Percentiles rank a stretch among this genome's conserved stretches.
Conservation (phyloP, 768 basidiomycete genomes). For the Fomitopsis serialis region DNA sequence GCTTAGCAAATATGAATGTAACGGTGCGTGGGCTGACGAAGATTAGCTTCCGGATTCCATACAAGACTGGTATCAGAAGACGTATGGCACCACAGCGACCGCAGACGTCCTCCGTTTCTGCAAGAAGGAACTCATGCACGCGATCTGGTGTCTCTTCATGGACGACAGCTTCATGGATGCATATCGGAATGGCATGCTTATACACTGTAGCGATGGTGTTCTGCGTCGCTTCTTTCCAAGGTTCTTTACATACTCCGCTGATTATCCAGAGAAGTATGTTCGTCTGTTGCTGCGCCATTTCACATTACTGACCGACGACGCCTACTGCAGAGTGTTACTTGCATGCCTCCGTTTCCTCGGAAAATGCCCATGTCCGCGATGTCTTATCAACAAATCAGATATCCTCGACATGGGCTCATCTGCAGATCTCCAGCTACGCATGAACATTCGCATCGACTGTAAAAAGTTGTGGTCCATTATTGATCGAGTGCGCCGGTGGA, state of each 20-base stretch:
- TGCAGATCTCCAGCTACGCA: not conserved
- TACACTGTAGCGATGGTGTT: slow-evolving; percentile 22
- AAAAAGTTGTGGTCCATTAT: slow-evolving; percentile 1
- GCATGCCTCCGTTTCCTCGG: slow-evolving; percentile 26
- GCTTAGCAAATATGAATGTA: slow-evolving; percentile 1
- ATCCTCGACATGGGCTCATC: slow-evolving; percentile 25
- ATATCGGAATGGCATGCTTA: slow-evolving; percentile 19
- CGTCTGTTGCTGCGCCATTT: slow-evolving; percentile 5
- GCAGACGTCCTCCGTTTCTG: slow-evolving; percentile 24
- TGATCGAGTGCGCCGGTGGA: slow-evolving; percentile 6
- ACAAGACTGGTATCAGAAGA: slow-evolving; percentile 18
- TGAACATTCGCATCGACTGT: slow-evolving; percentile 7
- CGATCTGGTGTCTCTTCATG: slow-evolving; percentile 19
- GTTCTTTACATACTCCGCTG: slow-evolving; percentile 27
- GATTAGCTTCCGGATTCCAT: slow-evolving; percentile 12
- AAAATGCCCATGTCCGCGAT: slow-evolving; percentile 34
- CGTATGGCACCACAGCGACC: slow-evolving; percentile 10
- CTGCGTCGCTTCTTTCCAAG: slow-evolving; percentile 19
- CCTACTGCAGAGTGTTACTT: slow-evolving; percentile 31
- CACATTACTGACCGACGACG: slow-evolving; percentile 6
- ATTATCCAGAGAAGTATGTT: slow-evolving; percentile 33
- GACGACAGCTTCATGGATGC: slow-evolving; percentile 22
- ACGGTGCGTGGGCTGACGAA: no score
- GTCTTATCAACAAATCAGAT: slow-evolving; percentile 24
- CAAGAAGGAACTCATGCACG: slow-evolving; percentile 27